Evolutionary conservation across 2,329 filamentous ascomycete genomes (phyloP), one percentile per base, ranked within the genome.

Genomic region (Leptosphaerulina australis): DNA sequence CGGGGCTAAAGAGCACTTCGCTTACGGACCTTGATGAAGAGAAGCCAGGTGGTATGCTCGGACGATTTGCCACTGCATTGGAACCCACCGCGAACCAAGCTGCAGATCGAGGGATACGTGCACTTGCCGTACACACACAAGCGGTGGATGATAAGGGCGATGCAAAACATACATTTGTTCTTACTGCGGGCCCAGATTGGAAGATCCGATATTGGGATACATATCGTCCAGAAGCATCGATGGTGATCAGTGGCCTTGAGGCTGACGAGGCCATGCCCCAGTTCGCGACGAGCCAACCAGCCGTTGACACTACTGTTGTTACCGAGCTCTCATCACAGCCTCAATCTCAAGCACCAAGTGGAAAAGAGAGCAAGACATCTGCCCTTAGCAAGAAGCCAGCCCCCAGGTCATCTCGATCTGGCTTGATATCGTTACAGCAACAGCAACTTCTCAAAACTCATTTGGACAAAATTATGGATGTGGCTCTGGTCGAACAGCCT

Each of bases 131-230:
- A 8, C 90, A 89, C 5, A 83, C 86, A 8, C 88, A 91, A 63
- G 78, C 82, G 4, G 81, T 84, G 18, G 86, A 91, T 40, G 85
- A 89, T 39, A 85, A 85, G 50, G 80, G 83, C 33, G 89, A 92
- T 15, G 64, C 88, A 3, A 87, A 88, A 49, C 86, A 91, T 63
- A 87, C 90, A 0, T 97, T 94, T 69, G 83, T 97, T 36, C 77
- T 99, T 28, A 94, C 91, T 0, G 92, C 88, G 14, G 93, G 93
- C 0, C 89, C 89, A 9, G 94, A 97, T 72, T 90, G 88, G 74
- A 94, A 90, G 72, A 83, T 99, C 14, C 85, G 94, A 8, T 97
- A 95, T 74, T 99, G 94, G 94, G 93, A 99, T 67, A 80, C 94
- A 11, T 80, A 84, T 8, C 86, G 86, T 8, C 81, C 90, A 8